Evolutionary conservation across 495 filamentous ascomycete genomes (phyloP), one percentile per base, ranked within the genome.

Genomic region (Bombardia bombarda): DNA sequence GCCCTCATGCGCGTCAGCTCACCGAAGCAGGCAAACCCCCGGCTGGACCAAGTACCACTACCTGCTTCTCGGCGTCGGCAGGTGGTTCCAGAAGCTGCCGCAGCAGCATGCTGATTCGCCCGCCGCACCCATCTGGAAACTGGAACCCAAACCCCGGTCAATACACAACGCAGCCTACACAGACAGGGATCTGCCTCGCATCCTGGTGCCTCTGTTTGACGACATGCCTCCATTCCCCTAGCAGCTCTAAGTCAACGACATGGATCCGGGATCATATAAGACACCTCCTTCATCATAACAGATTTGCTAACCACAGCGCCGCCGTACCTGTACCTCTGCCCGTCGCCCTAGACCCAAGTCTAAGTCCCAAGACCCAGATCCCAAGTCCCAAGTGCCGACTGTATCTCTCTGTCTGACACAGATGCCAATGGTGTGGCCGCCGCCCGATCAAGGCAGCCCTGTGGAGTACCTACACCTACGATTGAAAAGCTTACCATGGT

Each of bases 151-250:
- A 51, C 47, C 55, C 56, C 30, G 47, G 52, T 56, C 55, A 45
- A 39, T 53, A 41, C 52, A 41, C 55, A 38, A 54, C 56, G 53
- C 53, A 55, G 42, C 55, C 45, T 45, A 47, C 49, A 57, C 56
- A 20, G 56, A 62, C 58, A 55, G 46, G 50, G 58, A 57, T 62
- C 54, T 49, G 49, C 56, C 43, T 45, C 49, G 52, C 57, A 60
- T 48, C 34, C 31, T 25, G 46, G 42, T 42, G 45, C 52, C 32
- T 40, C 44, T 43, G 49, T 45, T 55, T 55, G 49, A 57, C 56
- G 53, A 55, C 54, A 56, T 49, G 41, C 48, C 42, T 52, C 46
- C 32, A 49, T 42, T 56, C 43, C 41, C 48, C 45, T 56, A 46
- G 42, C 43, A 40, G 33, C 43, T 53, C 40, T 51, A 57, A 57